Evolutionary conservation across 352 stramenopile genomes (phyloP), one percentile per base, ranked within the genome.

Genomic region (Pythium dissimile): DNA sequence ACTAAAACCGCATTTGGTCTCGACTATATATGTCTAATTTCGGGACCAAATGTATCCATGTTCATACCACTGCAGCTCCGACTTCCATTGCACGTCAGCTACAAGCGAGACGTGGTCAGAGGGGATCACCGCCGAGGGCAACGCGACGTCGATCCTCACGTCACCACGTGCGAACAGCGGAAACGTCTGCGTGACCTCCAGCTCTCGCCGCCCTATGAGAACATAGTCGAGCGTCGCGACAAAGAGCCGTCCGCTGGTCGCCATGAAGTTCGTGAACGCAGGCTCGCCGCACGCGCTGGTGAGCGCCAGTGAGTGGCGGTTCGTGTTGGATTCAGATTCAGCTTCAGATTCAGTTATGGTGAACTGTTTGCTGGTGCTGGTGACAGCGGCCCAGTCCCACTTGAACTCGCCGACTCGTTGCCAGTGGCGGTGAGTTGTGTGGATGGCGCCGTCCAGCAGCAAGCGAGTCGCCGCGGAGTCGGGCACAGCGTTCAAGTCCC

Each of bases 41-140:
- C 8, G 31, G 31, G 31, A 37, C 31, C 8, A 13, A 37, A 13
- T 13, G 8, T 37, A 16, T 41, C 13, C 5, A 15, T 41, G 16
- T 41, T 5, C 7, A n/a, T 41, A 18, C 20, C 13, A 5, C 12
- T 41, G 34, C 6, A 5, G 34, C 12, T 41, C 34, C 34, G 12
- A 15, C 23, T 16, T 49, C 79, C 76, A 91, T 0, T 31, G 53
- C 21, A 93, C 62, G 54, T 93, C 84, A 24, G 69, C 84, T 7
- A 90, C 65, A n/a, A 93, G 64, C 28, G 84, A 90, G 24, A 93
- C 59, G 31, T 91, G 84, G 53, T 93, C 84, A 2, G 84, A 93
- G 10, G 84, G 81, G 50, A 93, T 88, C 11, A 64, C 71, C 18
- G 69, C 80, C 32, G 81, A 88, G 4, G 84, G 84, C 21, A 93